phyloP scores from a whole-genome alignment of 2,329 filamentous ascomycete species.

The Xylaria sp. region DNA sequence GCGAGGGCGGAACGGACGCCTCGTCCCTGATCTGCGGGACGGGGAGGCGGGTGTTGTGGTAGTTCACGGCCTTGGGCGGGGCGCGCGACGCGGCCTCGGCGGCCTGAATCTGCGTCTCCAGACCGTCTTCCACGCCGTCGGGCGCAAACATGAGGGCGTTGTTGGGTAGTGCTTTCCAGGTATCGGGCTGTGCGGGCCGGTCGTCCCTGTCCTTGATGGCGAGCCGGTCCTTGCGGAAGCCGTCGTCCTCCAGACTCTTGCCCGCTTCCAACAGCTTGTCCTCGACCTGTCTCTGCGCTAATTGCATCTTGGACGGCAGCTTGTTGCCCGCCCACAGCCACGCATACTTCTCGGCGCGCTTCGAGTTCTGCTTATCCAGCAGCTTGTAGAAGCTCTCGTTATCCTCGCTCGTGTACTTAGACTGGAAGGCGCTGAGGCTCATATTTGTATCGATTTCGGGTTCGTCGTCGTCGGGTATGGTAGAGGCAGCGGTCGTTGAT shows the following conservation, averaged over 20 bases:
- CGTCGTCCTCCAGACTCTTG: slow-evolving; percentile 64
- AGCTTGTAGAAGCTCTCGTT: slow-evolving; percentile 97
- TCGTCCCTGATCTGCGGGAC: slow-evolving; percentile 55
- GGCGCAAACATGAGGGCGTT: slow-evolving; percentile 91
- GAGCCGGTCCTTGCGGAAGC: slow-evolving; percentile 67
- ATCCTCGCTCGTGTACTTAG: slow-evolving; percentile 96
- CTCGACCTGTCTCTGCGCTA: slow-evolving; percentile 73
- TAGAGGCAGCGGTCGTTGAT: slow-evolving; percentile 51
- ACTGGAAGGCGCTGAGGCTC: slow-evolving; percentile 86
- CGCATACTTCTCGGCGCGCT: slow-evolving; percentile 82
- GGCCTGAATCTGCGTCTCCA: slow-evolving; percentile 72
- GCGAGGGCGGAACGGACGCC: slow-evolving; percentile 72
- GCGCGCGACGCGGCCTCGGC: slow-evolving; percentile 78
- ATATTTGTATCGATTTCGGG: slow-evolving; percentile 77
- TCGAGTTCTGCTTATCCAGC: slow-evolving; percentile 89
- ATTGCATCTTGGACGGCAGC: slow-evolving; percentile 81
- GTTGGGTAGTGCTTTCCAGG: slow-evolving; percentile 78
- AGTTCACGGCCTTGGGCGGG: slow-evolving; percentile 79
- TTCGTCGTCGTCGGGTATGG: slow-evolving; percentile 51
- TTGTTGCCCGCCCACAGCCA: slow-evolving; percentile 94
- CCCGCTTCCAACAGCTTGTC: slow-evolving; percentile 58
- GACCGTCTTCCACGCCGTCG: slow-evolving; percentile 69
- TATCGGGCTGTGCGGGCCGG: slow-evolving; percentile 79
- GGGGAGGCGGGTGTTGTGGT: slow-evolving; percentile 85
- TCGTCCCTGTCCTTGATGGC: slow-evolving; percentile 75